A percentile compares a stretch with the other conserved stretches of the same genome.
These are phyloP conservation scores for Rutidosis leptorrhynchoides DNA, from an alignment of 129 eudicot species.

Conservation along the genomic window DNA sequence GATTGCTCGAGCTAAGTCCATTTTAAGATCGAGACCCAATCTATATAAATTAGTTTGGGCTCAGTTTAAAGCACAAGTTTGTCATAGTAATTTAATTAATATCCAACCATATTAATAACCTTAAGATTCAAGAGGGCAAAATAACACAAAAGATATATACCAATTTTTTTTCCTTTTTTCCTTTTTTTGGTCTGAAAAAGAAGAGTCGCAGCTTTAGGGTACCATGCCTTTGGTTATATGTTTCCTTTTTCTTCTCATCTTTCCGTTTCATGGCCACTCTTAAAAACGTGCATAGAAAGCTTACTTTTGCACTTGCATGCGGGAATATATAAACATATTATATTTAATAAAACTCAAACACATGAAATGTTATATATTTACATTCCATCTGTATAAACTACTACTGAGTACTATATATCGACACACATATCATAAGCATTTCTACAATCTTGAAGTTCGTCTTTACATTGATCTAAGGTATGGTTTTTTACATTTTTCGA, in stretches of 20 bases:
- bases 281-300: conserved; percentile 36
- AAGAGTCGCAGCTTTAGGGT: conserved; percentile 32
- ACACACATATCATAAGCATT: conserved; percentile 8
- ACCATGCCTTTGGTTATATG: conserved; percentile 30
- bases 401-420: conserved; percentile 5
- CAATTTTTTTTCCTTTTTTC: conserved; percentile 5
- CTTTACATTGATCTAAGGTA: conserved; percentile 8
- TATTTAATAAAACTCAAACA: background rate
- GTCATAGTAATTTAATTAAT: background rate
- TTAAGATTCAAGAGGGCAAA: conserved; percentile 4
- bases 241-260: conserved; percentile 30
- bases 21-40: too few relatives aligned
- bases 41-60: background rate
- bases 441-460: background rate
- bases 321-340: conserved; percentile 27
- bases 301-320: conserved; percentile 41
- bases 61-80: background rate
- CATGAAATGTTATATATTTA: conserved; percentile 1
- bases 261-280: conserved; percentile 40
- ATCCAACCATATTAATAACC: background rate
- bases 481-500: background rate
- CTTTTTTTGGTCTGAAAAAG: conserved; percentile 19
- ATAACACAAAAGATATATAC: background rate
- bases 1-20: too few relatives aligned
- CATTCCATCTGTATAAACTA: background rate